Evolutionary conservation across 2,329 filamentous ascomycete genomes (phyloP), one percentile per base, ranked within the genome.

Genomic region (Paecilomyces dactylethromorphus): DNA sequence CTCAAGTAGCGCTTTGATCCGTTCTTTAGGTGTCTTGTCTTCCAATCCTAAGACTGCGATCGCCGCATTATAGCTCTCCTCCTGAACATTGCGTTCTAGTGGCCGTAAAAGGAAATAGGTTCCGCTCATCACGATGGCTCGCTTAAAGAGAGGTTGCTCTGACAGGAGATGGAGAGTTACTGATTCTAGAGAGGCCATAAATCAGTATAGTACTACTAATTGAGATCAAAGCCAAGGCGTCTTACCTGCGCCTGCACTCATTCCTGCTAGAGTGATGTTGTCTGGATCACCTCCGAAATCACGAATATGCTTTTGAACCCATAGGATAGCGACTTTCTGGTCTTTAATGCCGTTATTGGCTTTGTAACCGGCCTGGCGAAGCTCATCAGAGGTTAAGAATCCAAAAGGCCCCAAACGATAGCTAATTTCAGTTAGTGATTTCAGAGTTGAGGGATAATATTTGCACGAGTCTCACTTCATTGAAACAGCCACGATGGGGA

Each of bases 341-440:
- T 87, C 80, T 26, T 73, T 64, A 2, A 82, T 66, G 0, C 76
- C 77, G 60, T 78, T 77, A 62, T 82, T 82, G 1, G 75, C 65
- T 24, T 74, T 74, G 56, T 75, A 78, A 0, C 78, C 79, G 3
- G 75, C 76, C 22, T 76, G 69, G 3, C 75, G 72, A 18, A 83
- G 67, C 54, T 81, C 80, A 52, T 75, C 66, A 0, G 81, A 82
- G 2, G 79, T 81, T 56, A 83, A 60, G 59, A 81, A 81, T 1
- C 80, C 77, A 11, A 75, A 69, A 4, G 69, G 66, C 5, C 73
- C 74, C 2, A 80, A 60, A 31, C 79, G 80, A 66, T 84, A 85
- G 59, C 78, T 80, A 18, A 8, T 21, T 5, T 5, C 13, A 24
- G 35, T 70, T 33, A 66, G 60, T 22, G 22, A n/a, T 11, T 10